Conservation (phyloP, 805 yeast genomes). For the Helenozyma baotianmanensis region DNA sequence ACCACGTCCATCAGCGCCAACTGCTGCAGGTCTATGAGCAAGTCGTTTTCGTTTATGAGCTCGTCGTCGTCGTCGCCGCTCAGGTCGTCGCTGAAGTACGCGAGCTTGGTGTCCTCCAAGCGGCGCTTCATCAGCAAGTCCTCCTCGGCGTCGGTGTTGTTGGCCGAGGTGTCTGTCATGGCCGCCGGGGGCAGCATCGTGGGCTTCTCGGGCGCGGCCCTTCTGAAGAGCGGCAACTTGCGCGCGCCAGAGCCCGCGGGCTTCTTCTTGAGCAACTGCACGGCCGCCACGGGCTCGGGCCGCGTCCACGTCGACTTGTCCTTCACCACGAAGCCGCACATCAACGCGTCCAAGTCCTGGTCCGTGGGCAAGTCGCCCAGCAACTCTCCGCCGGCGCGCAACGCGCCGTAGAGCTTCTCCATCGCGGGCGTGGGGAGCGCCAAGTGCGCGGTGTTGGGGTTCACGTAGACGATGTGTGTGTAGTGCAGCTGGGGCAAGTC, state of each 20-base stretch:
- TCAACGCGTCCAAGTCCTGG: conserved; percentile 56
- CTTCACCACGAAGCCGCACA: conserved; percentile 56
- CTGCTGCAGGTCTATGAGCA: conserved; percentile 27
- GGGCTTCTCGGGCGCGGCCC: conserved; percentile 2
- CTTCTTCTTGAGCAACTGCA: conserved; percentile 32
- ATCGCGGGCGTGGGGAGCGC: conserved; percentile 45
- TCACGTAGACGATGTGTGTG: conserved; percentile 48
- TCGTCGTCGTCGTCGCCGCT: conserved; percentile 55
- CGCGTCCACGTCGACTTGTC: conserved; percentile 49
- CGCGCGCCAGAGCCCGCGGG: conserved; percentile 4
- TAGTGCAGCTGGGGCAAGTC: conserved; percentile 32
- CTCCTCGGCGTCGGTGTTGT: conserved; percentile 36
- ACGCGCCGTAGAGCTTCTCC: conserved; percentile 32
- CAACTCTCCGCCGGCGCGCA: conserved; percentile 43
- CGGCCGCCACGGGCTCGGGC: conserved; percentile 35
- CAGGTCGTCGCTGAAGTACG: conserved; percentile 49
- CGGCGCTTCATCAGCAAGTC: conserved; percentile 40
- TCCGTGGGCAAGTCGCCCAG: conserved; percentile 50
- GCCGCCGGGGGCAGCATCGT: conserved; percentile 16
- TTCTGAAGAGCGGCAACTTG: conserved; percentile 19
- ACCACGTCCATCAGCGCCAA: conserved; percentile 32
- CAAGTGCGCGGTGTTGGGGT: conserved; percentile 47
- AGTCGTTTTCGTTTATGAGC: conserved; percentile 41
- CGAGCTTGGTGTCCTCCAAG: conserved; percentile 44
- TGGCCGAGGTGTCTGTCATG: conserved; percentile 44